Base-by-base conservation (phyloP, 2,329 filamentous ascomycete species). In the Cryphonectria naterciae region DNA sequence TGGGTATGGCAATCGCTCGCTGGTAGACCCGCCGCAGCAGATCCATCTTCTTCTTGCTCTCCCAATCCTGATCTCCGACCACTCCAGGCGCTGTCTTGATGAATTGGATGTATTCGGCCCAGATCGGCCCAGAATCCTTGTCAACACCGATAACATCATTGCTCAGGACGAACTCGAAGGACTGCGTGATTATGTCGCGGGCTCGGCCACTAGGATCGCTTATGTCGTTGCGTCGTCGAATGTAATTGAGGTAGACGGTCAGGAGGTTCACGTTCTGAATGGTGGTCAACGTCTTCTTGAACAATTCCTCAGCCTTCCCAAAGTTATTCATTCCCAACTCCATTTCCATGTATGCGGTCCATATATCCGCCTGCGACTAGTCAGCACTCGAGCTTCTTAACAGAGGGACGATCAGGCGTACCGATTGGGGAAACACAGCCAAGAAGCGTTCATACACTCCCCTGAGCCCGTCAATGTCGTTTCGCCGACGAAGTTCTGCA, bases 21-120 rank as follows among this genome's bases (percentile, higher is more conserved):
- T 98, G 95, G 79, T 98, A 99, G 0, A 93, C 93, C 79, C 97
- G 97, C 72, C 96, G 91, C 67, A 99, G 83, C 75, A 93, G 86
- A 77, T 99, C 96, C 92, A 97, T 97, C 85, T 99, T 99, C 79
- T 98, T 96, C 81, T 95, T 93, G 78, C 98, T 96, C 81, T 98
- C 95, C 97, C 96, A 99, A 71, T 89, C 91, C 71, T 87, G 91
- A 60, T 95, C 96, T 37, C 95, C 95, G 71, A 96, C 88, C 70
- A 90, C 90, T 7, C 96, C 96, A 1, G 96, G 96, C 0, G 92
- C 93, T 54, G 89, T 93, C 78, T 94, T 95, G 80, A 98, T 89
- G 78, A 99, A 98, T 75, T 96, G 91, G 73, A 99, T 91, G 77
- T 98, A 98, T 75, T 99, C 96, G 72, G 92, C 89, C 96, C 96